Conservation (phyloP, 148 eudicot species). For the Arbutus unedo region DNA sequence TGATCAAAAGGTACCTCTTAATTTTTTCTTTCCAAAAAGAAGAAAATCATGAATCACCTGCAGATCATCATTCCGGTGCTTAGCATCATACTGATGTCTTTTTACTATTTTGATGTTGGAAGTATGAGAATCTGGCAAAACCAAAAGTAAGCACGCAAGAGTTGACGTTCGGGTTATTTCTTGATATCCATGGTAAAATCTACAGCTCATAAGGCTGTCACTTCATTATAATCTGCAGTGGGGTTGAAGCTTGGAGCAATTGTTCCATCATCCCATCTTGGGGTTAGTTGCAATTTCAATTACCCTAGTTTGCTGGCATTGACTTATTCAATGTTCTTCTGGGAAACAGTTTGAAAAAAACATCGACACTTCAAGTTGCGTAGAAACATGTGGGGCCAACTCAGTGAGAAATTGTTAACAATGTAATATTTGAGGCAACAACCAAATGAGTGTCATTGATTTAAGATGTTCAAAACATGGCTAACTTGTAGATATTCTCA, state of each 20-base stretch:
- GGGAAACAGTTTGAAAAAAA: not conserved
- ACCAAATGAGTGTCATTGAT: not conserved
- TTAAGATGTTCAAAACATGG: not conserved
- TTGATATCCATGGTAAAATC: not conserved
- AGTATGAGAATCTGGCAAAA: not conserved
- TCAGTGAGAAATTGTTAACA: not conserved
- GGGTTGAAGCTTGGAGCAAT: not conserved
- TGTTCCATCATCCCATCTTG: not conserved
- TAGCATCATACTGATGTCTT: not conserved
- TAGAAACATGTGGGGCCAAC: not conserved
- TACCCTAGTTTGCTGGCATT: not conserved
- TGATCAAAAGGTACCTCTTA: not conserved
- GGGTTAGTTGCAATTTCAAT: not conserved
- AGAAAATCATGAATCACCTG: not conserved
- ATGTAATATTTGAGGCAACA: not conserved
- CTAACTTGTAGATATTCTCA: not conserved
- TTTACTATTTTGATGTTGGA: not conserved
- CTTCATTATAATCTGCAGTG: not conserved
- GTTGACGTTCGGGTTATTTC: not conserved
- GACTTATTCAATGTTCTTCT: not conserved
- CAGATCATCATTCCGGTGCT: constrained; percentile 2
- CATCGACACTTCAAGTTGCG: not conserved
- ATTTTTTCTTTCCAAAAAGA: not conserved
- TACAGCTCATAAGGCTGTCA: not conserved
- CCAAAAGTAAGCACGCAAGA: not conserved